These are phyloP conservation scores for Chrysochromulina parva DNA, from an alignment of 78 protist species.

Conservation along the genomic window DNA sequence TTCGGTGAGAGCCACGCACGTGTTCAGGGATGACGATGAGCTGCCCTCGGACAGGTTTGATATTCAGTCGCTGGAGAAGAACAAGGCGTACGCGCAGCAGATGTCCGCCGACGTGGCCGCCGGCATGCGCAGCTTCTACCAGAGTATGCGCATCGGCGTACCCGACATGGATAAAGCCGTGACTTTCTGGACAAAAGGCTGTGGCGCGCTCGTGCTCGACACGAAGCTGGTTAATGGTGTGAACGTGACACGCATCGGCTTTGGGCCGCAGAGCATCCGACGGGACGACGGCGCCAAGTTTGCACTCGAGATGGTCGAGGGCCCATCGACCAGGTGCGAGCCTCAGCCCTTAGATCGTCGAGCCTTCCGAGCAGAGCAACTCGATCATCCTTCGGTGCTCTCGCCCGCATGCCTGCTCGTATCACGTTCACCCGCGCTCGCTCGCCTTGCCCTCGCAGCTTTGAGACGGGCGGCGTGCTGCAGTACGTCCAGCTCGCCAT, in stretches of 20 bases:
- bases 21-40: no score
- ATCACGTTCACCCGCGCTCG: no score
- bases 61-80: background rate
- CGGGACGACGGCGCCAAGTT: conserved; percentile 23
- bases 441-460: no score
- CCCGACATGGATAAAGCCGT: background rate
- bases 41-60: no score
- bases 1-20: no score
- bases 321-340: background rate
- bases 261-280: background rate
- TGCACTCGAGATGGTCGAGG: background rate
- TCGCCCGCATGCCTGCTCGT: no score
- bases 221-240: background rate
- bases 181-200: background rate
- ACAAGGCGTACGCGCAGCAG: background rate
- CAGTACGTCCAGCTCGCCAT: background rate
- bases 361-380: no score
- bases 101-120: no score
- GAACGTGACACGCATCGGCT: background rate
- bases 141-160: background rate
- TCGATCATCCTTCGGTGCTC: no score
- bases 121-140: background rate
- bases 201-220: background rate
- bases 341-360: no score
- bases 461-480: background rate